A percentile compares a stretch with the other conserved stretches of the same genome.
Evolutionary conservation across 805 yeast species (phyloP).

Genomic region (Metschnikowia gelsemii): DNA sequence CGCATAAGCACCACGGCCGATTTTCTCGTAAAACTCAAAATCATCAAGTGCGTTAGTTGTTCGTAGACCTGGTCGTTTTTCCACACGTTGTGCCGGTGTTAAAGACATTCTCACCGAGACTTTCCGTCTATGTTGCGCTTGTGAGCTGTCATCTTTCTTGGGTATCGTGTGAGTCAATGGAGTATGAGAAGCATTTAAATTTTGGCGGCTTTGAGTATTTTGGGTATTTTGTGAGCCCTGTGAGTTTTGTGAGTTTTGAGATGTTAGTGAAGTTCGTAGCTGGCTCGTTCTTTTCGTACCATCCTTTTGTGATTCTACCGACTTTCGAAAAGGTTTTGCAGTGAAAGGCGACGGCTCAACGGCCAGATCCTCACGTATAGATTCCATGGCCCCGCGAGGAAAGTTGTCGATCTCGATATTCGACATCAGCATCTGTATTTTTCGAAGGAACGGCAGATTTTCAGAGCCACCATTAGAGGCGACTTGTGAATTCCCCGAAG

Average conservation of each 20-base stretch:
- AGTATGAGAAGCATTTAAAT: too few relatives aligned
- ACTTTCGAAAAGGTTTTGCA: too few relatives aligned
- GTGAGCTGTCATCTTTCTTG: too few relatives aligned
- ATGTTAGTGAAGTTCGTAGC: too few relatives aligned
- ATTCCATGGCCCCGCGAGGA: slow-evolving; percentile 6
- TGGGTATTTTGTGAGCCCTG: background rate
- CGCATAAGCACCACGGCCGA: slow-evolving; percentile 93
- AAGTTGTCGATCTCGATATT: slow-evolving; percentile 14
- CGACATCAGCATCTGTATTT: slow-evolving; percentile 24
- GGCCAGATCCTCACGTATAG: slow-evolving; percentile 2
- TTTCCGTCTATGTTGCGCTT: slow-evolving; percentile 19
- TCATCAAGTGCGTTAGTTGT: slow-evolving; percentile 45
- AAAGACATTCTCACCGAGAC: slow-evolving; percentile 40
- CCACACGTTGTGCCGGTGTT: slow-evolving; percentile 54
- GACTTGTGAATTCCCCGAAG: slow-evolving; percentile 4
- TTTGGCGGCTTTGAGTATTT: too few relatives aligned
- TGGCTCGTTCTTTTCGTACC: too few relatives aligned
- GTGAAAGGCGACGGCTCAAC: slow-evolving; percentile 1
- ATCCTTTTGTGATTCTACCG: too few relatives aligned
- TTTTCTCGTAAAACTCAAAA: slow-evolving; percentile 54
- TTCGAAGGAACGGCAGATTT: slow-evolving; percentile 31
- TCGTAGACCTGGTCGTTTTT: slow-evolving; percentile 41
- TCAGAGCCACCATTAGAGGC: slow-evolving; percentile 3
- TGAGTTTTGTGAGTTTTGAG: too few relatives aligned
- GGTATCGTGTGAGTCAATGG: too few relatives aligned